These are phyloP conservation scores for Pestalotiopsis sp. DNA, from an alignment of 2,329 filamentous ascomycete genomes.

Conservation along the genomic window DNA sequence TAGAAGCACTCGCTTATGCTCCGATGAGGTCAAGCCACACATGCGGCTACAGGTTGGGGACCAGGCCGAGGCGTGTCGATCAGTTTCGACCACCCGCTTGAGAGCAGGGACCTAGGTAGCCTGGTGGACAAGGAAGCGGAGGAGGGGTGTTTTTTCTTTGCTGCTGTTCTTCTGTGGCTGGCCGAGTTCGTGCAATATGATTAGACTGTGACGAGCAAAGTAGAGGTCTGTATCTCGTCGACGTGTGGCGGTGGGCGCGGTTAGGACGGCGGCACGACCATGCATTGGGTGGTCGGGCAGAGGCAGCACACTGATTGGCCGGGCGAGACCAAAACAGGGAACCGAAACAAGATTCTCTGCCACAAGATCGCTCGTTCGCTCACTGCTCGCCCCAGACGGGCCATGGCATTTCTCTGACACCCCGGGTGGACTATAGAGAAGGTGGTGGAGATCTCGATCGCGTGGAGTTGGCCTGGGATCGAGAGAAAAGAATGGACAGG, in stretches of 20 bases:
- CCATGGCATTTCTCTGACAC: conserved; percentile 3
- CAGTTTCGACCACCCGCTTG: not conserved
- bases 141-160: not conserved
- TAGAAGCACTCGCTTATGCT: conserved; percentile 1
- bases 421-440: not conserved
- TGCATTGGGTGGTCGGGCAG: not conserved
- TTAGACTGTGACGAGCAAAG: not conserved
- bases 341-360: conserved; percentile 17
- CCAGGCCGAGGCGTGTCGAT: conserved; percentile 9
- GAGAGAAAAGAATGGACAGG: not conserved
- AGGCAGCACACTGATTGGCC: conserved; percentile 7
- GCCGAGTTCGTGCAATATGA: not conserved
- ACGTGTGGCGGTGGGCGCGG: not conserved
- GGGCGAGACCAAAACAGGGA: conserved; percentile 3
- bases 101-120: not conserved
- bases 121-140: not conserved
- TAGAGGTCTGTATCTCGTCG: not conserved
- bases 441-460: conserved; percentile 16
- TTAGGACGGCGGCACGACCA: not conserved
- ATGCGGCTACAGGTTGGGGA: conserved; percentile 12
- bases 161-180: not conserved
- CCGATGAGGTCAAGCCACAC: conserved; percentile 18
- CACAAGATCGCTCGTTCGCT: not conserved
- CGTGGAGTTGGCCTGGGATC: conserved; percentile 3
- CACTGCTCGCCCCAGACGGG: not conserved